Percentiles rank a stretch among this genome's conserved stretches.
These are phyloP conservation scores for Cyberlindnera nakhonratchasimensis DNA, from an alignment of 805 yeast genomes.

Conservation along the genomic window DNA sequence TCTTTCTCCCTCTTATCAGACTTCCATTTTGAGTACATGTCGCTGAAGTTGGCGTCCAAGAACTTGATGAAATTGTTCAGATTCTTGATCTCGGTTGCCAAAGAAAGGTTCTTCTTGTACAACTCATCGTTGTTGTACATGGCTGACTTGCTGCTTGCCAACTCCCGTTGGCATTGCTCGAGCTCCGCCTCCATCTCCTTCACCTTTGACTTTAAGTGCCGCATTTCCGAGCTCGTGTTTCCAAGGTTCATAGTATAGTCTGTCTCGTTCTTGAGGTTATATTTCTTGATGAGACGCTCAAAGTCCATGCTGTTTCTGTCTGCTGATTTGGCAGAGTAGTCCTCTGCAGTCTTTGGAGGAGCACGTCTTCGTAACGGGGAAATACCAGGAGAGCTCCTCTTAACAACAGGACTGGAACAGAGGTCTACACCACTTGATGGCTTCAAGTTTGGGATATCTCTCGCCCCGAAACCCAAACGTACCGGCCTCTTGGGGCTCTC, in stretches of 20 bases:
- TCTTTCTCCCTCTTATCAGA: constrained; percentile 17
- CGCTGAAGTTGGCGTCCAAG: constrained; percentile 19
- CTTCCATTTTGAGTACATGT: constrained; percentile 14
- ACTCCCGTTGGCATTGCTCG: constrained; percentile 5
- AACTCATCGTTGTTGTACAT: constrained; percentile 7
- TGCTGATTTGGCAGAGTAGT: background rate
- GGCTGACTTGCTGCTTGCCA: constrained; percentile 2
- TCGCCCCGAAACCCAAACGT: constrained; percentile 7
- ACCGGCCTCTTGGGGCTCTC: constrained; percentile 1
- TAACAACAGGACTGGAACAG: background rate
- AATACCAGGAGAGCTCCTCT: background rate
- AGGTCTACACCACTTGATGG: constrained; percentile 1
- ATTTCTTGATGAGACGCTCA: constrained; percentile 14
- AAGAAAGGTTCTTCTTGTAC: constrained; percentile 6
- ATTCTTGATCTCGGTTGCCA: constrained; percentile 14
- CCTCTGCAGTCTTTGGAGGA: background rate
- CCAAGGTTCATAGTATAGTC: constrained; percentile 3
- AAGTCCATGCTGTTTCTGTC: constrained; percentile 8
- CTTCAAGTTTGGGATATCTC: constrained; percentile 13
- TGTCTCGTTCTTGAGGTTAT: constrained; percentile 11
- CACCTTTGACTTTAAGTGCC: constrained; percentile 6
- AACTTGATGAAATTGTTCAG: constrained; percentile 22
- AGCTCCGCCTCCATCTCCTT: constrained; percentile 12
- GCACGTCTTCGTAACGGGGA: constrained; percentile 1
- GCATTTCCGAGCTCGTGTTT: constrained; percentile 1